Evolutionary conservation across 805 yeast genomes (phyloP), one percentile per base, ranked within the genome.

Genomic region (Wickerhamomyces mucosus): DNA sequence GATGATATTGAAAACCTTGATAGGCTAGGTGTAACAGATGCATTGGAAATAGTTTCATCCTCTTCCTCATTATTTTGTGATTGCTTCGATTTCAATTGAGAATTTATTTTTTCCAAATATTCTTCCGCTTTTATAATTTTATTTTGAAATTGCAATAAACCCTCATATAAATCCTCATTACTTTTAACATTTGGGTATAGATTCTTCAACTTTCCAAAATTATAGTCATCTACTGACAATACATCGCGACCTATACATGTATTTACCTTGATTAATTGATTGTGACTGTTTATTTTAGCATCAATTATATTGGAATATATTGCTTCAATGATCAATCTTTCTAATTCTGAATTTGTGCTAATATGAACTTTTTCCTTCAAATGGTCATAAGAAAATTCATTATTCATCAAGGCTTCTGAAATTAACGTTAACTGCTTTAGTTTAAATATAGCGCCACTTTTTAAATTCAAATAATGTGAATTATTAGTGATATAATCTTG

Each of bases 231-330:
- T 3, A 29, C 26, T 3, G 42, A 26, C 3, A 45, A 18, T 4
- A 50, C 50, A 26, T 48, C 54, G 16, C 54, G 35, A 1, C 55
- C 55, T 18, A 23, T 28, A 10, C 42, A 37, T 3, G 43, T 38
- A 11, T 34, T 30, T 3, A 48, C 42, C 15, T 35, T 42, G 7
- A 50, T 33, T 3, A 33, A 10, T 18, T 36, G 32, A 22, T 46
- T 42, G n/a, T 42, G 28, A 11, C 44, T 42, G 21, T 29, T 32
- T 8, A 50, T 15, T 18, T 33, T 46, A 1, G 43, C 52, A 15
- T 46, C 43, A 3, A 50, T 32, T 7, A 48, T 29, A 2, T 28
- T 21, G 3, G 32, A 13, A 15, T 41, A 37, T 7, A 43, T 40
- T 2, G 46, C 31, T 18, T 48, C 55, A 5, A 42, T 39, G 2